Evolutionary conservation across 306 rosid genomes (phyloP).

Genomic region (Comarum palustre): DNA sequence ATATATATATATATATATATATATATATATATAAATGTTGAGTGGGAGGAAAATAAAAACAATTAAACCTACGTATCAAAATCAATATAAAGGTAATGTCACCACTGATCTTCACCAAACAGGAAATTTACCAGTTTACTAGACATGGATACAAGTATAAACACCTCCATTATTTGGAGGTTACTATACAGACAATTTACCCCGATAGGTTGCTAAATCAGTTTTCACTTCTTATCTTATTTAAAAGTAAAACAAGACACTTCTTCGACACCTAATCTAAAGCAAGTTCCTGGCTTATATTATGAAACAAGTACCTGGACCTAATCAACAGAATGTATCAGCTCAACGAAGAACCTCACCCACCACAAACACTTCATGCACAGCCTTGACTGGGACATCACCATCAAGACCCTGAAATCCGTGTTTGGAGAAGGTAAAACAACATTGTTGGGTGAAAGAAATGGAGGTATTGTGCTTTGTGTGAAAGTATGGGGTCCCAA

Average conservation of each 20-base stretch:
- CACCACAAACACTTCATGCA: neutral
- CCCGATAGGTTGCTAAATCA: neutral
- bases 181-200: neutral
- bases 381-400: slow-evolving; percentile 12
- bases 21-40: neutral
- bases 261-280: neutral
- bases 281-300: neutral
- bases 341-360: neutral
- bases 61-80: neutral
- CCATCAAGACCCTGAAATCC: slow-evolving; percentile 10
- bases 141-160: neutral
- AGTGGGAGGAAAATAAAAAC: neutral
- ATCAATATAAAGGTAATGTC: neutral
- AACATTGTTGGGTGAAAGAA: neutral
- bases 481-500: neutral
- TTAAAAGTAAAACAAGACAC: neutral
- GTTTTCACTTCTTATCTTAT: neutral
- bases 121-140: neutral
- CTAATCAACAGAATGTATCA: neutral
- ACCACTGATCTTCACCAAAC: neutral
- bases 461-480: neutral
- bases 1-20: no score
- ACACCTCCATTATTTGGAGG: neutral
- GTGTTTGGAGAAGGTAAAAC: neutral
- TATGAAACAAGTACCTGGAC: slow-evolving; percentile 1